Base-by-base conservation (phyloP, 1,284 basidiomycete species). In the Papiliotrema fonsecae region DNA sequence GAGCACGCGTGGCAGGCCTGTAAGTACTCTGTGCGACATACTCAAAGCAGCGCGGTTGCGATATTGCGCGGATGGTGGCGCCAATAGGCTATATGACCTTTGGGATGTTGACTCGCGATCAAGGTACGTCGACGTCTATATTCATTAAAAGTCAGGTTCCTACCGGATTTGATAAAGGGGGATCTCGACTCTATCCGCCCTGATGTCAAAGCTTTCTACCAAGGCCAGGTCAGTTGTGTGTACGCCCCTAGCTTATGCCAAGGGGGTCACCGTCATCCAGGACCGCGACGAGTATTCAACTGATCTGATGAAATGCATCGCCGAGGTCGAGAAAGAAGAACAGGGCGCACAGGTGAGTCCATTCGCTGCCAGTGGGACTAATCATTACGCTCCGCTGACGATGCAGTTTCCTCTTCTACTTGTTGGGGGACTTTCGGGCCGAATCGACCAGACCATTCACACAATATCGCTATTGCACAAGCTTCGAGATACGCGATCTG, bases 401-500 rank as follows among this genome's bases (percentile, higher is more conserved):
- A 36, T 47, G 13, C 24, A 82, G 77, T 82, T 83, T 57, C 81
- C 84, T 27, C 77, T 92, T 13, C 75, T 97, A 42, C 75, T 98
- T 41, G 80, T 93, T 2, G 93, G 94, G 4, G 94, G 94, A 0
- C 77, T 98, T 2, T 80, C 86, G 1, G 96, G 94, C 0, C 82
- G 94, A 13, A 77, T 98, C 3, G 96, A 98, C 65, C 94, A 98
- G 67, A 97, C 92, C 0, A 76, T 94, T 2, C 92, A 97, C 62
- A 88, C 89, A 0, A 78, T 97, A 26, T 87, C 90, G 4, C 81
- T 86, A 32, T 74, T 98, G 2, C 83, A 91, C 75, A 91, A 90
- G 68, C 76, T 93, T 14, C 82, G 88, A 18, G 79, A 77, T 56
- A 77, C 66, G 7, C 76, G 87, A 19, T 70, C 79, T 6, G 76